phyloP scores from a whole-genome alignment of 2,329 filamentous ascomycete species.

The Teratosphaeria zuluensis region DNA sequence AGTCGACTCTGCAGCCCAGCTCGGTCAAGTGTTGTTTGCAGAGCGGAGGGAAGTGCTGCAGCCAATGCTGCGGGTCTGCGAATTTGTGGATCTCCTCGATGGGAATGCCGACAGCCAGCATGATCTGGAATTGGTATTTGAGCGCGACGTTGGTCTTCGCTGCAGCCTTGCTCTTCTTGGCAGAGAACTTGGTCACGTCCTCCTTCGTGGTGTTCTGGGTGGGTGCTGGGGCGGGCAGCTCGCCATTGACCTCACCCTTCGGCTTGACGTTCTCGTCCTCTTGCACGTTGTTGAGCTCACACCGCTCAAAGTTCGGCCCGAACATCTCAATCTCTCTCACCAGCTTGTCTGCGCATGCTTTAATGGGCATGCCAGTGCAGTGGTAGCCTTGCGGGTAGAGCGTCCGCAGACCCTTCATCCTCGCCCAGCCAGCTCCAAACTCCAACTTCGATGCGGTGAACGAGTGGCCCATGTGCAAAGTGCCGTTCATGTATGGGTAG shows the following conservation, averaged over 20 bases:
- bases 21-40: constrained; percentile 70
- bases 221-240: constrained; percentile 42
- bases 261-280: constrained; percentile 24
- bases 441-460: constrained; percentile 92
- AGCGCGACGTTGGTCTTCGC: constrained; percentile 76
- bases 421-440: constrained; percentile 74
- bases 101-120: constrained; percentile 82
- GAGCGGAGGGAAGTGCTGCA: constrained; percentile 80
- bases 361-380: constrained; percentile 96
- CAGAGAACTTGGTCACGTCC: constrained; percentile 82
- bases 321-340: constrained; percentile 82
- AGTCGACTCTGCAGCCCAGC: constrained; percentile 82
- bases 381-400: constrained; percentile 93
- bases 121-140: constrained; percentile 95
- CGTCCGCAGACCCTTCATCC: constrained; percentile 81
- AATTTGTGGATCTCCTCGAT: constrained; percentile 86
- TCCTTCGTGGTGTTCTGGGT: constrained; percentile 58
- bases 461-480: constrained; percentile 73
- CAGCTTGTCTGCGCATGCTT: constrained; percentile 92
- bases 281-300: constrained; percentile 48
- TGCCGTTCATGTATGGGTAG: constrained; percentile 79
- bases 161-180: constrained; percentile 85
- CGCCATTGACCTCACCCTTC: constrained; percentile 7
- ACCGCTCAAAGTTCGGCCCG: constrained; percentile 73
- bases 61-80: constrained; percentile 83